Base-by-base conservation (phyloP, 768 basidiomycete species). In the Kwoniella dendrophila region DNA sequence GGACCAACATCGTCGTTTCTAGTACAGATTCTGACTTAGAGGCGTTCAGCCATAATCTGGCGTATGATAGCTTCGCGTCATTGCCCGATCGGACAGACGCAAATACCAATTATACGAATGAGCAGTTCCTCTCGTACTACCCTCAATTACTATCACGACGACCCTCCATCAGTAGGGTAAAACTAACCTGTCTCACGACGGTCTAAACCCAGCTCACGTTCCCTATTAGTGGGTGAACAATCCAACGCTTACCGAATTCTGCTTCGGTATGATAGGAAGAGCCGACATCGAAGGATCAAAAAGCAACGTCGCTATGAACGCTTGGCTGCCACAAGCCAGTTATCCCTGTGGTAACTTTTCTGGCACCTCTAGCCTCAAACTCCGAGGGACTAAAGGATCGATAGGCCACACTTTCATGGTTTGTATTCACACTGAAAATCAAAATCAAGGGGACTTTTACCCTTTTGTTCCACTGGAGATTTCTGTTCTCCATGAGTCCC, bases 1-100 rank as follows among this genome's bases (percentile, higher is more conserved):
- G 85, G 85, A 85, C 83, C 82, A 83, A 85, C 82, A 85, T 86
- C 85, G 82, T 86, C 83, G 82, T 84, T 82, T 87, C 85, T 83
- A 85, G 86, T 85, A 86, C 83, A 83, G 86, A 86, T 87, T 87
- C 86, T 86, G 85, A 82, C 86, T 87, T 87, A 87, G 86, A 87
- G 86, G 86, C 85, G 83, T 87, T 87, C 86, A 87, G 86, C 84
- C 86, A 87, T 87, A 87, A 87, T 86, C 86, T 86, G 85, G 84
- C 86, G 84, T 85, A 86, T 86, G 86, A 85, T 87, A 87, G 86
- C 86, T 86, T 87, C 85, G 84, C 84, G 80, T 83, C 86, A 86
- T 84, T 86, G 86, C 58, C 58, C 58, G 58, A 59, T 59, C 58
- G 58, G 58, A 59, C 59, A 86, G 85, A 82, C 80, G 84, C 86